phyloP scores from a whole-genome alignment of 2,329 filamentous ascomycete species.

The Sodiomyces alkalinus region DNA sequence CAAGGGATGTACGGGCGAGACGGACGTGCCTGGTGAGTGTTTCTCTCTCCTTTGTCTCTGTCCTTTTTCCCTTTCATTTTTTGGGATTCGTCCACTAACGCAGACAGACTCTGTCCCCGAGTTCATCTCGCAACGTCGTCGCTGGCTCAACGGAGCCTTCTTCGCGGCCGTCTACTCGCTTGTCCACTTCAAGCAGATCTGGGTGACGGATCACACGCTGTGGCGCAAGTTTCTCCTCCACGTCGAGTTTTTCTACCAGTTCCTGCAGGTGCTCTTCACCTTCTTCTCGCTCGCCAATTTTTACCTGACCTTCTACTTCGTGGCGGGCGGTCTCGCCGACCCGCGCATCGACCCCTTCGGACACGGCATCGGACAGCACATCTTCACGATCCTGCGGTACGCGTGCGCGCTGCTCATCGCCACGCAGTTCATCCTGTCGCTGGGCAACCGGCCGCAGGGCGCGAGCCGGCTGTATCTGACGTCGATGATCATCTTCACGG shows the following conservation, averaged over 20 bases:
- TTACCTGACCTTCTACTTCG: conserved; percentile 97
- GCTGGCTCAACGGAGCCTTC: conserved; percentile 98
- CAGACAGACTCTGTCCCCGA: conserved; percentile 74
- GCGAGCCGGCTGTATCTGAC: conserved; percentile 79
- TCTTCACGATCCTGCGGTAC: conserved; percentile 81
- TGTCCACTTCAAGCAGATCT: conserved; percentile 87
- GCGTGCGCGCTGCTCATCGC: conserved; percentile 74
- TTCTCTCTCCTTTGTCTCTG: background rate
- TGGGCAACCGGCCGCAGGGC: conserved; percentile 92
- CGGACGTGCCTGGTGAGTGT: conserved; percentile 79
- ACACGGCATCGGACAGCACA: conserved; percentile 65
- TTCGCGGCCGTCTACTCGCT: conserved; percentile 97
- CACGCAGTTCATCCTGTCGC: conserved; percentile 89
- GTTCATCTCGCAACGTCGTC: conserved; percentile 88
- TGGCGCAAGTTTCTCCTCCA: conserved; percentile 82
- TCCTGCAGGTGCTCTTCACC: conserved; percentile 84
- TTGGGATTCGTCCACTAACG: conserved; percentile 6
- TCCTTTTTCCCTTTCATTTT: background rate
- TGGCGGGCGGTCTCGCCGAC: conserved; percentile 79
- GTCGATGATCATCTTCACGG: conserved; percentile 75
- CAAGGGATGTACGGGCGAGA: conserved; percentile 90
- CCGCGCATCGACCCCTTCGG: conserved; percentile 76
- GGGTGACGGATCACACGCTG: conserved; percentile 81
- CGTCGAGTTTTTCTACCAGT: conserved; percentile 90
- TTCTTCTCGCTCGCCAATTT: conserved; percentile 98